phyloP scores from a whole-genome alignment of 768 basidiomycete species.

The Clathrus columnatus region DNA sequence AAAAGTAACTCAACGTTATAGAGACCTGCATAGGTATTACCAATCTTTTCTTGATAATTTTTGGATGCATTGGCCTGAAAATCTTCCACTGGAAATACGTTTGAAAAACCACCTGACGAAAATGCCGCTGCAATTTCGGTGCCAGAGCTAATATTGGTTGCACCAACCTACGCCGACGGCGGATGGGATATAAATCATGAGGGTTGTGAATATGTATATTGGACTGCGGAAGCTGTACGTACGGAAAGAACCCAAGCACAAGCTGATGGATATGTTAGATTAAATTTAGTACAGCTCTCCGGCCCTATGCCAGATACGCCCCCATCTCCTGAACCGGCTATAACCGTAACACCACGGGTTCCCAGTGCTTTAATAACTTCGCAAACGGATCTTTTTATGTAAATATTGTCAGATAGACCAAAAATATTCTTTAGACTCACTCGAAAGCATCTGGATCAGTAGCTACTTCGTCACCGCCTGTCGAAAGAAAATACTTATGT shows the following conservation, averaged over 20 bases:
- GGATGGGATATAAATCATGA: no score
- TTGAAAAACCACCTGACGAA: conserved; percentile 15
- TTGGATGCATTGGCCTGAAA: conserved; percentile 24
- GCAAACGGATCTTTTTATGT: conserved; percentile 17
- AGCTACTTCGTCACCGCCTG: no score
- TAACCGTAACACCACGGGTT: conserved; percentile 14
- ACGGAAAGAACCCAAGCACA: conserved; percentile 12
- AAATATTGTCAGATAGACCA: no score
- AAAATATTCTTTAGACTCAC: no score
- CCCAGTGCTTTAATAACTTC: conserved; percentile 20
- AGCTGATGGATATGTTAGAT: conserved; percentile 13
- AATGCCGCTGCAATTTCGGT: conserved; percentile 14
- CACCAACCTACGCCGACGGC: no score
- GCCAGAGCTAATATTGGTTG: conserved; percentile 8
- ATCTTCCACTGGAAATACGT: conserved; percentile 11
- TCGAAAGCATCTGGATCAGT: no score
- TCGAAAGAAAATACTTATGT: no score
- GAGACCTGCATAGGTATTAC: conserved; percentile 32
- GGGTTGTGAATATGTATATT: no score
- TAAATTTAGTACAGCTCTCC: conserved; percentile 7
- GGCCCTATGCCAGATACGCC: conserved; percentile 14
- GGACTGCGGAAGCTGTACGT: neutral
- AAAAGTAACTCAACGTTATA: neutral
- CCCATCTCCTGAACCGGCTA: conserved; percentile 15
- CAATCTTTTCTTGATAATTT: no score